phyloP scores from a whole-genome alignment of 2,329 filamentous ascomycete genomes.

The Xylariaceae sp. region DNA sequence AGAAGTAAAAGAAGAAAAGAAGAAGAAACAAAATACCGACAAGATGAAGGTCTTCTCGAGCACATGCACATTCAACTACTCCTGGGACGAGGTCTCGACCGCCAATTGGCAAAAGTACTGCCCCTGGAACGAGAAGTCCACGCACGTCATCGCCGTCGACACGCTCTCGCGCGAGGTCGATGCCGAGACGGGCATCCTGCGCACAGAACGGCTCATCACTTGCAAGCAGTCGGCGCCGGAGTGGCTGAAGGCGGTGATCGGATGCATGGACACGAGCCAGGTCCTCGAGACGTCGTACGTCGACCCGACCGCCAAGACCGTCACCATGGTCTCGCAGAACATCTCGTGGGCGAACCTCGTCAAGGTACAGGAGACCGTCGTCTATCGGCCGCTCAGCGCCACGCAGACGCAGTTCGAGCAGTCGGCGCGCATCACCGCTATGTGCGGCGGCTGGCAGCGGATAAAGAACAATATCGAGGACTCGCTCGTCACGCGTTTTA shows the following conservation, averaged over 20 bases:
- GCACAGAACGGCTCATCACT: conserved; percentile 58
- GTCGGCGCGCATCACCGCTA: conserved; percentile 84
- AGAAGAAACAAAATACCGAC: neutral
- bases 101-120: conserved; percentile 99
- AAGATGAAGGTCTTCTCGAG: conserved; percentile 95
- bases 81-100: conserved; percentile 95
- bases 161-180: conserved; percentile 69
- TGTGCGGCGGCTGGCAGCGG: conserved; percentile 95
- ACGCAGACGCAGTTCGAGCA: conserved; percentile 76
- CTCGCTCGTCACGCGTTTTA: conserved; percentile 78
- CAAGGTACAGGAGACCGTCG: conserved; percentile 86
- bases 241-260: conserved; percentile 76
- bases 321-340: conserved; percentile 96
- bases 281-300: conserved; percentile 97
- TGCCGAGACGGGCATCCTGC: conserved; percentile 52
- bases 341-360: conserved; percentile 88
- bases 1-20: neutral
- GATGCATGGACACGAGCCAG: conserved; percentile 73
- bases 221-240: conserved; percentile 63
- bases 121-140: conserved; percentile 98
- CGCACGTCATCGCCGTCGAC: conserved; percentile 93
- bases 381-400: conserved; percentile 62
- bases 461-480: conserved; percentile 97
- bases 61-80: conserved; percentile 87
- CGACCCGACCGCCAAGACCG: conserved; percentile 72